phyloP scores from a whole-genome alignment of 768 basidiomycete genomes.

The Pulveroboletus frians region DNA sequence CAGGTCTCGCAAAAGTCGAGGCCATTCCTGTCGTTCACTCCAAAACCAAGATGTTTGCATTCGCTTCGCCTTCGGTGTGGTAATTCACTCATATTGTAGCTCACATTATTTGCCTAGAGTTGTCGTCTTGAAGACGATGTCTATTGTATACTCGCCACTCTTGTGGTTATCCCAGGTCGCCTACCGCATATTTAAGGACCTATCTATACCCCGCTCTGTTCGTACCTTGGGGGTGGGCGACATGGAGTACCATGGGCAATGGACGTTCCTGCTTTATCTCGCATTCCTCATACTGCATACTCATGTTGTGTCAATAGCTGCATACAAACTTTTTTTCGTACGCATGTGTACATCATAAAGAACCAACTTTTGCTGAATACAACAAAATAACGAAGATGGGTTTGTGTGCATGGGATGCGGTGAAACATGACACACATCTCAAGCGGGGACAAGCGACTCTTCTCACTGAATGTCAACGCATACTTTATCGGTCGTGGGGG shows the following conservation, averaged over 20 bases:
- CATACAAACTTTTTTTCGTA: constrained; percentile 27
- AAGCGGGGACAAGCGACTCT: not conserved
- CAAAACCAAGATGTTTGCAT: constrained; percentile 61
- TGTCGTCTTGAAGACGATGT: constrained; percentile 28
- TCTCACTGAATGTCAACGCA: constrained; percentile 8
- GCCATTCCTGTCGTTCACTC: constrained; percentile 28
- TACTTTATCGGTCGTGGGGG: not conserved
- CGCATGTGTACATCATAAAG: constrained; percentile 34
- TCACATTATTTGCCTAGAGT: constrained; percentile 22
- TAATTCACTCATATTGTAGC: constrained; percentile 32
- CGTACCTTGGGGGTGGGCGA: constrained; percentile 21
- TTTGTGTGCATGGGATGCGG: too few species aligned
- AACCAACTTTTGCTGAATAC: constrained; percentile 29
- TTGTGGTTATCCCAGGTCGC: constrained; percentile 7
- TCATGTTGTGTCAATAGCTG: constrained; percentile 36
- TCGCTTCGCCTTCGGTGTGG: constrained; percentile 58
- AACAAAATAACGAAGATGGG: not conserved
- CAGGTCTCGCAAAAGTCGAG: constrained; percentile 18
- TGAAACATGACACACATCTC: constrained; percentile 7
- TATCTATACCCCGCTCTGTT: constrained; percentile 30
- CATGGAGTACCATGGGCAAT: constrained; percentile 19
- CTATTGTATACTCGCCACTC: constrained; percentile 21
- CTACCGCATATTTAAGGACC: constrained; percentile 27
- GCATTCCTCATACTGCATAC: constrained; percentile 28
- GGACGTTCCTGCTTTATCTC: constrained; percentile 27